phyloP scores from a whole-genome alignment of 495 filamentous ascomycete genomes.

The Xylaria cubensis region DNA sequence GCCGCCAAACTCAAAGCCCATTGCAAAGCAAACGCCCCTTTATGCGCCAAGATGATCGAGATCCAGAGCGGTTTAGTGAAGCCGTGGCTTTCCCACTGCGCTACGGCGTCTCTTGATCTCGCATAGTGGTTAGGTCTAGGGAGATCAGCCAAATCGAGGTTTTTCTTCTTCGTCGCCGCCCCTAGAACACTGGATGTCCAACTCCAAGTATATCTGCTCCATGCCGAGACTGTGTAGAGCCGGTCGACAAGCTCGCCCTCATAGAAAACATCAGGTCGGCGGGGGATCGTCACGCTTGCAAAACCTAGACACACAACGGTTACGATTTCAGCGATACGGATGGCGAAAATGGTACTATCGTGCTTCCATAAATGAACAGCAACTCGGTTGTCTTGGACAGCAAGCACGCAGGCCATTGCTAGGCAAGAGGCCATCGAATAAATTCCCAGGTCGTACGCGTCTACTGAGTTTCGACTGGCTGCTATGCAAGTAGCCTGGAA shows the following conservation, averaged over 20 bases:
- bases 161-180: constrained; percentile 59
- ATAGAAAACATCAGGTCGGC: constrained; percentile 70
- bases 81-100: constrained; percentile 58
- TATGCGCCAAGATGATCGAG: constrained; percentile 63
- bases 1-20: constrained; percentile 58
- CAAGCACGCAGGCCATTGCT: constrained; percentile 45
- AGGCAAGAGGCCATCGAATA: constrained; percentile 52
- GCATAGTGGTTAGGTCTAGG: constrained; percentile 58
- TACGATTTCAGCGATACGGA: constrained; percentile 49
- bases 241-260: constrained; percentile 67
- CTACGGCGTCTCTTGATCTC: constrained; percentile 55
- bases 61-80: constrained; percentile 65
- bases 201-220: constrained; percentile 66
- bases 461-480: constrained; percentile 51
- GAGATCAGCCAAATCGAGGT: constrained; percentile 65
- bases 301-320: constrained; percentile 44
- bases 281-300: constrained; percentile 60
- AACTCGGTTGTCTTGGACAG: constrained; percentile 47
- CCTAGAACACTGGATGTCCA: constrained; percentile 66
- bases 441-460: constrained; percentile 55
- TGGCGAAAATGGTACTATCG: constrained; percentile 34
- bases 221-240: constrained; percentile 64
- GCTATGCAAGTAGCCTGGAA: constrained; percentile 55
- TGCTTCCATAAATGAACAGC: constrained; percentile 40
- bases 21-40: constrained; percentile 59